Conservation (phyloP, 2,329 filamentous ascomycete species). For the Talaromyces marneffei region DNA sequence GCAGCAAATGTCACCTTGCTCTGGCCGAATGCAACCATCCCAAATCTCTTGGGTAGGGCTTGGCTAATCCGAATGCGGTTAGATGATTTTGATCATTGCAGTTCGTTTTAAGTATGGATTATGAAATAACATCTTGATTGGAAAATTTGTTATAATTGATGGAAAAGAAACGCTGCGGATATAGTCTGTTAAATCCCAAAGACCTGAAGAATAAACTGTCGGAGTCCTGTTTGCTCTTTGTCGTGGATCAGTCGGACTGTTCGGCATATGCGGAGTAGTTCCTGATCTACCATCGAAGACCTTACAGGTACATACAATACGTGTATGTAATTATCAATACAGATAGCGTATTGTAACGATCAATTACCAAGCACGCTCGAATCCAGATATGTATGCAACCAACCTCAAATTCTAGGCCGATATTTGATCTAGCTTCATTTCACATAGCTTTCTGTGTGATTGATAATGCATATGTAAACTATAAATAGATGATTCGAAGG, state of each 20-base stretch:
- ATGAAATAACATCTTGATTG: too few species aligned
- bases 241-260: not conserved
- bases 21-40: conserved; percentile 9
- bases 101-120: too few species aligned
- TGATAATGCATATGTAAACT: not conserved
- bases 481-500: not conserved
- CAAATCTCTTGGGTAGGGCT: not conserved
- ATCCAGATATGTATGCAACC: not conserved
- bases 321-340: not conserved
- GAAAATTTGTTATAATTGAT: too few species aligned
- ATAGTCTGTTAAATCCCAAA: too few species aligned
- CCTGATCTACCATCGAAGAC: not conserved
- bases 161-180: too few species aligned
- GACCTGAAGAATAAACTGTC: not conserved
- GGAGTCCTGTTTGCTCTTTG: not conserved
- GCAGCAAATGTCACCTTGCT: conserved; percentile 13
- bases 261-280: conserved; percentile 1
- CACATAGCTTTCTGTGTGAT: not conserved
- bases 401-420: not conserved
- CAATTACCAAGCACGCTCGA: not conserved
- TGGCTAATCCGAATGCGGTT: conserved; percentile 3
- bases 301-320: not conserved
- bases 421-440: not conserved
- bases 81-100: not conserved
- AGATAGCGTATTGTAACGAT: not conserved